phyloP scores from a whole-genome alignment of 225 moss, liverwort and hornwort genomes.

The Antitrichia curtipendula region DNA sequence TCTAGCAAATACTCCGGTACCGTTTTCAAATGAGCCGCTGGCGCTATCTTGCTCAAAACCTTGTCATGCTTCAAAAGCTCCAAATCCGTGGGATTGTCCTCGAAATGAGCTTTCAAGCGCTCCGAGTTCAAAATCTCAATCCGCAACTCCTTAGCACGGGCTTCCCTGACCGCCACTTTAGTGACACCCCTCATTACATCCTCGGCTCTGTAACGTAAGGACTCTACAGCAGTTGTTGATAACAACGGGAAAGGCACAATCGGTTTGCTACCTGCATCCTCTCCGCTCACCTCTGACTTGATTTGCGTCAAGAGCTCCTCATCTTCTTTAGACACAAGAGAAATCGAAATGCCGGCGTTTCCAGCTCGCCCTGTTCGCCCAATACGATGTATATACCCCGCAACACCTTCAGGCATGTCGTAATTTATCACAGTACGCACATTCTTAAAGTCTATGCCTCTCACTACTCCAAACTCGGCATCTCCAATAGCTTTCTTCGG shows the following conservation, averaged over 20 bases:
- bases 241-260: conserved; percentile 65
- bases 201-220: conserved; percentile 85
- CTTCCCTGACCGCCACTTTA: conserved; percentile 71
- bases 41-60: conserved; percentile 75
- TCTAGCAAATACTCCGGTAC: conserved; percentile 85
- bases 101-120: conserved; percentile 93
- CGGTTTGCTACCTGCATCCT: not conserved
- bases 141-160: conserved; percentile 90
- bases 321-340: conserved; percentile 63
- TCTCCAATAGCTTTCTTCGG: conserved; percentile 44
- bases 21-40: conserved; percentile 67
- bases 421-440: conserved; percentile 93
- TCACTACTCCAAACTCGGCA: conserved; percentile 85
- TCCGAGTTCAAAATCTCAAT: conserved; percentile 92
- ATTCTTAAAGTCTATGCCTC: conserved; percentile 94
- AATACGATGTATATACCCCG: conserved; percentile 85
- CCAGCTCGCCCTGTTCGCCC: conserved; percentile 96
- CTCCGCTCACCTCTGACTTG: conserved; percentile 51
- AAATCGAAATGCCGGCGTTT: conserved; percentile 73
- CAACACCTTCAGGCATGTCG: conserved; percentile 65
- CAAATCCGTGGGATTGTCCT: conserved; percentile 88
- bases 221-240: conserved; percentile 59
- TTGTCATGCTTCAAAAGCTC: conserved; percentile 92
- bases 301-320: conserved; percentile 41
- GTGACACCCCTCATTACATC: conserved; percentile 83